A percentile compares a stretch with the other conserved stretches of the same genome.
Conservation (phyloP, 768 basidiomycete species). For the Clitopilus hobsonii region DNA sequence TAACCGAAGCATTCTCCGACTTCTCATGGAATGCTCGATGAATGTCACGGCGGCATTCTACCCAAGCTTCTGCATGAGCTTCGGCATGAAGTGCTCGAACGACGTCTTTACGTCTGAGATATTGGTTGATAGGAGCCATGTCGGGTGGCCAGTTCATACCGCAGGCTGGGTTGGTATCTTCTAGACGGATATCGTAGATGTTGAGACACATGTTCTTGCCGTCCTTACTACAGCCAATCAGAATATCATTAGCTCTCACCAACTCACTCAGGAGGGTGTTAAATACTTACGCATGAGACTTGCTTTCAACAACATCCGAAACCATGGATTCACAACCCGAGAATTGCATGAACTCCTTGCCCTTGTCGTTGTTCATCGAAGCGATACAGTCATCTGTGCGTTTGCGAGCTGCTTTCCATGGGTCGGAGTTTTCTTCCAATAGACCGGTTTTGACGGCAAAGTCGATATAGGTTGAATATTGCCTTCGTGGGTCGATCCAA, state of each 20-base stretch:
- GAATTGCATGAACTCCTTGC: slow-evolving; percentile 50
- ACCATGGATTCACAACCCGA: slow-evolving; percentile 58
- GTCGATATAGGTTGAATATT: slow-evolving; percentile 89
- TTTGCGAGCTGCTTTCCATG: slow-evolving; percentile 60
- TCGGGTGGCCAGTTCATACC: slow-evolving; percentile 99
- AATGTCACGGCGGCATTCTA: slow-evolving; percentile 76
- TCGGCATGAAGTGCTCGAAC: slow-evolving; percentile 78
- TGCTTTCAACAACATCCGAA: slow-evolving; percentile 34
- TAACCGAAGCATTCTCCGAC: slow-evolving; percentile 63
- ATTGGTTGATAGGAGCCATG: slow-evolving; percentile 66
- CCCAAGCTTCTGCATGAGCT: slow-evolving; percentile 75
- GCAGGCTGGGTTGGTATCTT: slow-evolving; percentile 81
- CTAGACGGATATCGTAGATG: slow-evolving; percentile 90
- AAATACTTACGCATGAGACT: slow-evolving; percentile 31
- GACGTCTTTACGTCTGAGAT: slow-evolving; percentile 78
- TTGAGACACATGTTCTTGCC: slow-evolving; percentile 80
- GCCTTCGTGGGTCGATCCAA: slow-evolving; percentile 88
- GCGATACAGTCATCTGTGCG: slow-evolving; percentile 57
- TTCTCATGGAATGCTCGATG: slow-evolving; percentile 53
- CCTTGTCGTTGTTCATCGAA: slow-evolving; percentile 37
- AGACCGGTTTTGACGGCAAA: slow-evolving; percentile 79
- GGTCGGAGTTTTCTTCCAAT: slow-evolving; percentile 66
- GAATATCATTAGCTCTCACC: neutral
- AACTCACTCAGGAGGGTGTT: neutral
- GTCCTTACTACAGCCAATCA: slow-evolving; percentile 44